Evolutionary conservation across 345 rosid species (phyloP), one percentile per base, ranked within the genome.

Genomic region (Bruguiera gymnorhiza): DNA sequence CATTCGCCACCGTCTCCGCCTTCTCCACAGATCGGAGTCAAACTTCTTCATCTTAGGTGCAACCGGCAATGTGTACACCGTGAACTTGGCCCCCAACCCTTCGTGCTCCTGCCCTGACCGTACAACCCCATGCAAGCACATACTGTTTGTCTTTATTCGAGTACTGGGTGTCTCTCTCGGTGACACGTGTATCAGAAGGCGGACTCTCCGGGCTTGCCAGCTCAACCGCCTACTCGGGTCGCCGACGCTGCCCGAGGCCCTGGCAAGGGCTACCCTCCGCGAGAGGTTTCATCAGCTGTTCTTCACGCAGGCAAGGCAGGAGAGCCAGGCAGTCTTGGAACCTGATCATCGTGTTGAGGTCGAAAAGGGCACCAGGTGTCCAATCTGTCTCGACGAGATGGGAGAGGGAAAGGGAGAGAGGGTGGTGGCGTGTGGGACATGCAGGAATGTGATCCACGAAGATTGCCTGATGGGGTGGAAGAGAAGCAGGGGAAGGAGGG

Each of bases 61-160:
- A 8, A 93, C 97, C 0, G 94, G 88, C 13, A 93, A 93, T 58
- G 96, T 93, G n/a, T 91, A 93, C 81, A 86, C 88, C 29, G 94
- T 93, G 11, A 76, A 85, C 24, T 43, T 93, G 36, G 71, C 79
- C 9, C 60, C 84, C 51, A 74, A 71, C 65, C 96, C 98, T 0
- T 74, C 88, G 1, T 91, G 96, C 78, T 84, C 94, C 0, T 93
- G 98, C 75, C 98, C 97, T 0, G 97, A 91, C 77, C 92, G 92
- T 18, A 83, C 81, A n/a, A 76, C 71, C 26, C 96, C 97, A 15
- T 93, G 98, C 85, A 93, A 93, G 50, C 98, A 93, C 76, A 89
- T 93, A 4, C 65, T 91, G 8, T 93, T 91, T 63, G 91, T 91
- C 55, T 74, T 86, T 1, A 86, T 93, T n/a, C 83, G 92, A 19